phyloP scores from a whole-genome alignment of 805 yeast genomes.

The Kodamaea jinghongensis region DNA sequence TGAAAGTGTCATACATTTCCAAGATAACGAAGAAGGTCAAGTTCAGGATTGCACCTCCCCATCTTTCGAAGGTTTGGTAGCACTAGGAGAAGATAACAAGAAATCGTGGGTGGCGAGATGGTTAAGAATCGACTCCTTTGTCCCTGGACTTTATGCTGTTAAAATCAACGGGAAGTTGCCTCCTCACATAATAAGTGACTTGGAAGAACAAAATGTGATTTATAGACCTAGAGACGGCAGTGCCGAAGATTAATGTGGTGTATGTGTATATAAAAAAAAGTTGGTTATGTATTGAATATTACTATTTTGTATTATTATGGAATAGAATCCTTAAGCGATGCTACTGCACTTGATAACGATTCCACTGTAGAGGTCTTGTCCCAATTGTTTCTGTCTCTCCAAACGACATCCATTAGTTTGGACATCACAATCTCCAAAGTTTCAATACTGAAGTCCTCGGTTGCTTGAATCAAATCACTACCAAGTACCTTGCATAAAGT shows the following conservation, averaged over 20 bases:
- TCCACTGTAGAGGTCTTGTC: constrained; percentile 41
- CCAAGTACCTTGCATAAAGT: constrained; percentile 23
- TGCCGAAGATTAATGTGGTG: constrained; percentile 50
- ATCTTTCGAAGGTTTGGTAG: constrained; percentile 91
- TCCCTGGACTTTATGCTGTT: constrained; percentile 90
- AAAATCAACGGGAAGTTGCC: constrained; percentile 91
- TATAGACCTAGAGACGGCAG: constrained; percentile 96
- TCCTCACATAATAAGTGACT: constrained; percentile 71
- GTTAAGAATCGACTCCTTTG: constrained; percentile 86
- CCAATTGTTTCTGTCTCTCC: constrained; percentile 58
- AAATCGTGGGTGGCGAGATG: constrained; percentile 96
- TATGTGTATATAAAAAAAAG: too few relatives aligned
- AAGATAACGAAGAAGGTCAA: constrained; percentile 76
- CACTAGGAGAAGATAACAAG: constrained; percentile 74
- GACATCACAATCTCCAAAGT: constrained; percentile 51
- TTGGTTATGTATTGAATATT: too few relatives aligned
- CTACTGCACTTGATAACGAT: constrained; percentile 23
- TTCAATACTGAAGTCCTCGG: constrained; percentile 36
- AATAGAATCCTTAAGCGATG: constrained; percentile 5
- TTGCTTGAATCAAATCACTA: constrained; percentile 24
- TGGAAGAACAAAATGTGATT: constrained; percentile 70
- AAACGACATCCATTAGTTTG: constrained; percentile 63
- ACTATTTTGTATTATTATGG: not conserved
- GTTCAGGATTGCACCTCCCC: constrained; percentile 94
- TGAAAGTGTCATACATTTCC: constrained; percentile 77